Evolutionary conservation across 2,329 filamentous ascomycete species (phyloP), one percentile per base, ranked within the genome.

Genomic region (Periconia sp.): DNA sequence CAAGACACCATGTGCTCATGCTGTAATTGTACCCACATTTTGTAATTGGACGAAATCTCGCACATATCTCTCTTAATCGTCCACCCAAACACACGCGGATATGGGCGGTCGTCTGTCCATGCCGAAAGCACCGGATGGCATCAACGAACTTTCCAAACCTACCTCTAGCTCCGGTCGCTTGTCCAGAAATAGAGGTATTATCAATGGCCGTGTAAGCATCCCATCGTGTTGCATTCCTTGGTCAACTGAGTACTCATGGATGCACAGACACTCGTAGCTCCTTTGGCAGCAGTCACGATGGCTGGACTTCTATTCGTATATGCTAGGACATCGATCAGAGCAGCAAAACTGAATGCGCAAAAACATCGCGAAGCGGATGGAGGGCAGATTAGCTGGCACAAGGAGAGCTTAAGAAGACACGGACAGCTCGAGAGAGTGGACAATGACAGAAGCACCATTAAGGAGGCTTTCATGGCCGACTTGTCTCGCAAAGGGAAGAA

Each of bases 301-400:
- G 84, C 84, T 15, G 71, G 80, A 46, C 66, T 87, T 19, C 78
- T 86, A 31, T 84, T 82, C 69, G 73, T 81, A 33, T 90, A 90
- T 72, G 79, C 85, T 27, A 76, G 86, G 47, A 86, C 82, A 9
- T 86, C 83, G 20, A 89, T 90, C 57, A 78, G 81, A 55, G 82
- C 85, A 20, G 87, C 87, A 2, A 87, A 88, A 61, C 77, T 82
- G 45, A 88, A 89, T 58, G 86, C 86, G 0, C 79, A 84, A 60
- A 75, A 77, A 56, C 81, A 84, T 49, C 76, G 85, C 45, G 80
- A 84, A 60, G 81, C 80, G 40, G 82, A 85, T 56, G 82, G 80
- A 27, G 83, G 81, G 49, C 81, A 76, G 73, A 82, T 77, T 57
- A 79, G 66, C 64, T 83, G 77, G 79, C 69, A 80, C 48, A 82